Conservation (phyloP, 306 rosid species). For the Malus sieversii region DNA sequence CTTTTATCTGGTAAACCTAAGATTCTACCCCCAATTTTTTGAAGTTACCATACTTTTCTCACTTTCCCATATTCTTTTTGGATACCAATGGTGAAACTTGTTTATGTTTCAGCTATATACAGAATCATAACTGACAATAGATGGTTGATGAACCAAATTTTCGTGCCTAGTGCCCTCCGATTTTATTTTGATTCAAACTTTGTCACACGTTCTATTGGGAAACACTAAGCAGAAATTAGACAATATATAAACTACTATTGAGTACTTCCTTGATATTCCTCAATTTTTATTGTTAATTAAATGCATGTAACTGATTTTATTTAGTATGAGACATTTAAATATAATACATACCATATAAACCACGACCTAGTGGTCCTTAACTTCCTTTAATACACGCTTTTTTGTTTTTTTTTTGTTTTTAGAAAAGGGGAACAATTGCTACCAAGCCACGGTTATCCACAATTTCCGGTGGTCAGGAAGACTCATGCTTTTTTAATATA, state of each 20-base stretch:
- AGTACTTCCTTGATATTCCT: background rate
- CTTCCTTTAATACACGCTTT: too few species aligned
- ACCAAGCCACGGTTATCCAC: too few species aligned
- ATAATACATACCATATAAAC: too few species aligned
- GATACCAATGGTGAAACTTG: background rate
- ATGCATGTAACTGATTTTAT: too few species aligned
- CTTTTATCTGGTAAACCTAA: background rate
- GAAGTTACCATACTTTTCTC: background rate
- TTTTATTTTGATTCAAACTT: too few species aligned
- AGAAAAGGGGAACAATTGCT: rapidly evolving
- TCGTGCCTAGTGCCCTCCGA: background rate
- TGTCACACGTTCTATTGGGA: background rate
- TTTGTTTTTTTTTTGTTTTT: too few species aligned
- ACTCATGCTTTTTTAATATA: too few species aligned
- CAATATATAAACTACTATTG: background rate
- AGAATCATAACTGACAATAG: background rate
- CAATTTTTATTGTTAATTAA: background rate
- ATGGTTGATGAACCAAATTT: background rate
- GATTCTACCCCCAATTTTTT: constrained; percentile 9
- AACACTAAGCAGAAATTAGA: background rate
- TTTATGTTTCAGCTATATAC: too few species aligned
- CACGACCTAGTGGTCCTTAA: too few species aligned
- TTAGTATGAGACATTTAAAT: too few species aligned
- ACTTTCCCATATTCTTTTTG: background rate
- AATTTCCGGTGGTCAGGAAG: rapidly evolving